A percentile compares a stretch with the other conserved stretches of the same genome.
Evolutionary conservation across 768 basidiomycete genomes (phyloP).

Genomic region (Xerocomellus intermedius): DNA sequence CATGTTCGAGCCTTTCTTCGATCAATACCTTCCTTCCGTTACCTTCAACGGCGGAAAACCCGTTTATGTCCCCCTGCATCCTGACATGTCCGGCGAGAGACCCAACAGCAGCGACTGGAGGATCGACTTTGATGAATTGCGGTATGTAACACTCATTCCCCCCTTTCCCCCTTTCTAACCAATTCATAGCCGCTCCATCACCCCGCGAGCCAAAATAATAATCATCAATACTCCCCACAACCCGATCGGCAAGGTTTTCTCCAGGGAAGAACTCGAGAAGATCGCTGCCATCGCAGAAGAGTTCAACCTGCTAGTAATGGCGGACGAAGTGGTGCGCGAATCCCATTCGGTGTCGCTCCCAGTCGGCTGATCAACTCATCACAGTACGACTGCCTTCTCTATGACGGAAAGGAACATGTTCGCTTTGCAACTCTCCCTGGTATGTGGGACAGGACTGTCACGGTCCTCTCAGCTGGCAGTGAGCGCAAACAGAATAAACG

Average conservation of each 20-base stretch:
- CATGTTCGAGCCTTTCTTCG: conserved; percentile 98
- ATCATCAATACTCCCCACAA: conserved; percentile 97
- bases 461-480: conserved; percentile 95
- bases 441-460: conserved; percentile 98
- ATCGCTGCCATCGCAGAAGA: conserved; percentile 89
- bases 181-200: conserved; percentile 67
- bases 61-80: conserved; percentile 93
- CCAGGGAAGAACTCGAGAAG: conserved; percentile 71
- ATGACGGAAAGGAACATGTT: conserved; percentile 83
- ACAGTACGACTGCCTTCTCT: conserved; percentile 93
- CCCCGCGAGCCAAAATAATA: conserved; percentile 89
- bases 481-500: conserved; percentile 28
- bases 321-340: conserved; percentile 88
- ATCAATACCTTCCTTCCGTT: conserved; percentile 91
- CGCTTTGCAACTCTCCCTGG: conserved; percentile 93
- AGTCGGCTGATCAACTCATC: neutral
- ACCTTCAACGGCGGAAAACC: conserved; percentile 93
- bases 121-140: conserved; percentile 85
- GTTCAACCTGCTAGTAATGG: conserved; percentile 87
- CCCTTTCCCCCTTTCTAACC: conserved; percentile 2
- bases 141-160: conserved; percentile 40
- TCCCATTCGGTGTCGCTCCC: neutral
- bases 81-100: conserved; percentile 54
- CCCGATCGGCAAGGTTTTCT: conserved; percentile 97
- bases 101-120: conserved; percentile 79